These are phyloP conservation scores for Protomyces pachydermus DNA, from an alignment of 1,139 yeast species.

Conservation along the genomic window DNA sequence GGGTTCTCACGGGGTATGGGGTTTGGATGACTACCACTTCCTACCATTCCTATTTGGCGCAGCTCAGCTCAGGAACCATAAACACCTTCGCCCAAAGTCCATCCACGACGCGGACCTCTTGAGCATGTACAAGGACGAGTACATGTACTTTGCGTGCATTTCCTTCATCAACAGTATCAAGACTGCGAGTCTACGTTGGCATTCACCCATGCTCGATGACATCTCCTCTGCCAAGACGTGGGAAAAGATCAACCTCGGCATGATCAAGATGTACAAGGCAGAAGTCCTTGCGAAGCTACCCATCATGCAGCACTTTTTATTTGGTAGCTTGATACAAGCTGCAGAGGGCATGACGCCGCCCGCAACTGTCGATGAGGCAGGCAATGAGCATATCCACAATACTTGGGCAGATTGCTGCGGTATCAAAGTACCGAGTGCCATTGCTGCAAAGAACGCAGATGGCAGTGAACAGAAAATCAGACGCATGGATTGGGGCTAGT, in stretches of 20 bases:
- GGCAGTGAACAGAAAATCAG: constrained; percentile 11
- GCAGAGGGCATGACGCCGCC: constrained; percentile 29
- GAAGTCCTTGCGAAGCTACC: constrained; percentile 89
- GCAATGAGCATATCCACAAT: constrained; percentile 42
- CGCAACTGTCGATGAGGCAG: constrained; percentile 27
- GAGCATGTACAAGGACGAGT: constrained; percentile 67
- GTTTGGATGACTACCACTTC: constrained; percentile 93
- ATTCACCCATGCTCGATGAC: constrained; percentile 96
- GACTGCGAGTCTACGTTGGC: constrained; percentile 87
- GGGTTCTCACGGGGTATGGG: constrained; percentile 95
- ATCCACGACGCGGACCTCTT: constrained; percentile 81
- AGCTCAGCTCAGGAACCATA: constrained; percentile 69
- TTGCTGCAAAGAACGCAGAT: constrained; percentile 56
- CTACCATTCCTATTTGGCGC: constrained; percentile 85
- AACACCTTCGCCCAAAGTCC: constrained; percentile 73
- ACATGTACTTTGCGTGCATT: constrained; percentile 83
- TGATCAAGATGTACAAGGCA: constrained; percentile 91
- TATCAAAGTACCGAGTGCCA: constrained; percentile 89
- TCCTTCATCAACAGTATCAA: constrained; percentile 74
- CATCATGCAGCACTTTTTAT: constrained; percentile 86
- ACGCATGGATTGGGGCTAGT: constrained; percentile 23
- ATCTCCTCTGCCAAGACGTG: constrained; percentile 88
- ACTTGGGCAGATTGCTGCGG: constrained; percentile 99
- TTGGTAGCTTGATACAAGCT: constrained; percentile 51
- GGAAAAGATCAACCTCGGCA: constrained; percentile 59